Conservation (phyloP, 2,329 filamentous ascomycete species). For the Colletotrichum sp. region DNA sequence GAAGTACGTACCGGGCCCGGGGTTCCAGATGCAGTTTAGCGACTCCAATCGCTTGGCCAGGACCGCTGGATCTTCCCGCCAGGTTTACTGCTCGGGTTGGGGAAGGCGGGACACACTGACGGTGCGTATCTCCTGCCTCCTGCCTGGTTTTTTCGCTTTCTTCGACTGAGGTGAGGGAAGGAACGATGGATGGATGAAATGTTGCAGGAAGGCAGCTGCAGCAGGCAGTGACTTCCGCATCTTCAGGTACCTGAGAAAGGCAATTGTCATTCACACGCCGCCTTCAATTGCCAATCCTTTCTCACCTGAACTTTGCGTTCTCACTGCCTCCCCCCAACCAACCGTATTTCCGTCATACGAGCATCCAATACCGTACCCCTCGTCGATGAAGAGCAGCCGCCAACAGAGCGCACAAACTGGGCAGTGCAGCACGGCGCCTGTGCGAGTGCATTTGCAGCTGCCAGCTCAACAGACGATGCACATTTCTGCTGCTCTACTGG, state of each 20-base stretch:
- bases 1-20: background rate
- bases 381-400: background rate
- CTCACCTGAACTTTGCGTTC: background rate
- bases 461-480: background rate
- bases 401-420: background rate
- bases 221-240: background rate
- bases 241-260: background rate
- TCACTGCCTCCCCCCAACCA: background rate
- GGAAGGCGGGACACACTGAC: background rate
- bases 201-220: background rate
- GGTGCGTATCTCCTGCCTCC: background rate
- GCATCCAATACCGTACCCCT: background rate
- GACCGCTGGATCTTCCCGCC: background rate
- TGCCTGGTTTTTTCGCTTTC: background rate
- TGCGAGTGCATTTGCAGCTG: background rate
- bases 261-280: background rate
- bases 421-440: background rate
- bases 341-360: background rate
- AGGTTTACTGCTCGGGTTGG: background rate
- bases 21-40: background rate
- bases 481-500: background rate
- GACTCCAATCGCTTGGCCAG: background rate
- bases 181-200: background rate
- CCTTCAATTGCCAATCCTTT: background rate
- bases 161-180: background rate